phyloP scores from a whole-genome alignment of 441 rosid species.

The Croton setiger region DNA sequence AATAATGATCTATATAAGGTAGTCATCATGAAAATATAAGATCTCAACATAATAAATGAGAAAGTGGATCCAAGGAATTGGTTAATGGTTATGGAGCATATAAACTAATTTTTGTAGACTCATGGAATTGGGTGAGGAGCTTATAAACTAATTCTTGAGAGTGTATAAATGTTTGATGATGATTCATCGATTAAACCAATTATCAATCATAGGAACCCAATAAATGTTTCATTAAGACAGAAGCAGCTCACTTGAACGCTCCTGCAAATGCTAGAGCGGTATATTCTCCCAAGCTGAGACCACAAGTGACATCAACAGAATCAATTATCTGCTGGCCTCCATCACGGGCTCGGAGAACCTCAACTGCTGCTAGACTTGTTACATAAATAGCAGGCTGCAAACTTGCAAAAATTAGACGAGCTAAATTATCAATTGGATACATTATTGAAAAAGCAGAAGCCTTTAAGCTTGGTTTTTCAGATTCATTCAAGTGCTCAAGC shows the following conservation, averaged over 20 bases:
- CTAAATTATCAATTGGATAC: slow-evolving; percentile 5
- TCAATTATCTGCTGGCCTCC: slow-evolving; percentile 88
- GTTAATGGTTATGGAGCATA: neutral
- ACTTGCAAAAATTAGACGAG: slow-evolving; percentile 16
- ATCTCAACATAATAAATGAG: neutral
- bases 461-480: neutral
- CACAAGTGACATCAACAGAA: slow-evolving; percentile 92
- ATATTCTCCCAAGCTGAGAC: slow-evolving; percentile 98
- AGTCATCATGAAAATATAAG: neutral
- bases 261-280: slow-evolving; percentile 96
- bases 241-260: slow-evolving; percentile 70
- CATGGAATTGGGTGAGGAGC: neutral
- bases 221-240: neutral
- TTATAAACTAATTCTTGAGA: slow-evolving; percentile 2
- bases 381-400: slow-evolving; percentile 98
- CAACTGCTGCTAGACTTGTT: slow-evolving; percentile 97
- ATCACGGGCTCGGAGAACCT: slow-evolving; percentile 76
- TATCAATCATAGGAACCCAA: no score
- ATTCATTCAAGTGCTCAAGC: neutral
- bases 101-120: neutral
- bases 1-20: neutral
- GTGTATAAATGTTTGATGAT: neutral
- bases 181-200: neutral
- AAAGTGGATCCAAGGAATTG: neutral
- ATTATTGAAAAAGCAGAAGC: neutral